A percentile compares a stretch with the other conserved stretches of the same genome.
phyloP scores from a whole-genome alignment of 345 rosid genomes.

The Microcos paniculata region DNA sequence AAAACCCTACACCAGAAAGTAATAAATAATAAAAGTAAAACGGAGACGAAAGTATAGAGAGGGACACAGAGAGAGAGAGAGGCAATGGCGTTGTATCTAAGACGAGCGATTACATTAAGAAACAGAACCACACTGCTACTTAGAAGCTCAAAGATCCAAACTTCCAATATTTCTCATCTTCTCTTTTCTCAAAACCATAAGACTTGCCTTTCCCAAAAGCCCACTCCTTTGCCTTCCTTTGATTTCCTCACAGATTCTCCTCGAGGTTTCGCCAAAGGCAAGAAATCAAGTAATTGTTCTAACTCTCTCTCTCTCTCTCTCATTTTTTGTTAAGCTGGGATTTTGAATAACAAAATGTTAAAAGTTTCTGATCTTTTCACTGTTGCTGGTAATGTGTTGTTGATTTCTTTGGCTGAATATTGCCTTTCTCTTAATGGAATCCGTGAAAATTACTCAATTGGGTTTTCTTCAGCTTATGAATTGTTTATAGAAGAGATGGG shows the following conservation, averaged over 20 bases:
- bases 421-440: not conserved
- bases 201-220: conserved; percentile 13
- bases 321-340: not conserved
- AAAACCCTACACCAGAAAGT: not conserved
- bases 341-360: not conserved
- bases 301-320: not conserved
- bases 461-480: not conserved
- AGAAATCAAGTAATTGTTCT: conserved; percentile 56
- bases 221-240: conserved; percentile 16
- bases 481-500: not conserved
- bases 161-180: conserved; percentile 32
- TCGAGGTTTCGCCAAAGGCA: conserved; percentile 80
- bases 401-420: not conserved
- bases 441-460: not conserved
- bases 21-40: no score
- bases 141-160: conserved; percentile 32
- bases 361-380: not conserved
- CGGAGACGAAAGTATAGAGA: not conserved
- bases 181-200: conserved; percentile 22
- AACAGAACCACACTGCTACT: conserved; percentile 34
- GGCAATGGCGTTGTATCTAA: conserved; percentile 53
- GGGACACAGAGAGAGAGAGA: not conserved
- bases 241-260: conserved; percentile 39
- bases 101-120: conserved; percentile 45
- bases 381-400: not conserved